A percentile compares a stretch with the other conserved stretches of the same genome.
Evolutionary conservation across 139 green algal species (phyloP).

Genomic region (Chlamydomonas incerta): DNA sequence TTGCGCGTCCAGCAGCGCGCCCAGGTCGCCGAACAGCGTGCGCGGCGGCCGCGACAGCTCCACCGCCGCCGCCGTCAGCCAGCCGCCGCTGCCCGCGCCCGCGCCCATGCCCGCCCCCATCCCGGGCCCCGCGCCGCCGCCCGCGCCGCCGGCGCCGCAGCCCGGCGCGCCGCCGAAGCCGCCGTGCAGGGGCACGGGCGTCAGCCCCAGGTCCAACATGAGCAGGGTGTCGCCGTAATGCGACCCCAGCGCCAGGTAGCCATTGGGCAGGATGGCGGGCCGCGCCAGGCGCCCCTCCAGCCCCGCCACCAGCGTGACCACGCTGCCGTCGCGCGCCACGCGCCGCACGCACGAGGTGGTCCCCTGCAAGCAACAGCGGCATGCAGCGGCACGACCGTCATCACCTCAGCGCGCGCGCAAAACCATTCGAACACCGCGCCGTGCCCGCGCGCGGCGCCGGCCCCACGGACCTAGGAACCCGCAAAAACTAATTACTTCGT

Average conservation of each 20-base stretch:
- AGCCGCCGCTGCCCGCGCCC: neutral
- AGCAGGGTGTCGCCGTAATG: neutral
- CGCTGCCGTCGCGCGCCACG: neutral
- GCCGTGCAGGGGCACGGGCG: too few relatives aligned
- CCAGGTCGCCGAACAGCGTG: constrained; percentile 1
- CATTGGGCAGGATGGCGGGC: neutral
- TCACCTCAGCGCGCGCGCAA: too few relatives aligned
- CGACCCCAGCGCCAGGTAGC: constrained; percentile 2
- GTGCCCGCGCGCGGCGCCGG: too few relatives aligned
- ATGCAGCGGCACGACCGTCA: too few relatives aligned
- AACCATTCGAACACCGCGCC: too few relatives aligned
- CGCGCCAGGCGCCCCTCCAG: neutral
- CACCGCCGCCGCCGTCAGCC: too few relatives aligned
- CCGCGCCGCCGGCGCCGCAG: too few relatives aligned
- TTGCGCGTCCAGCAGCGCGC: constrained; percentile 6
- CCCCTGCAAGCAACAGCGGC: neutral
- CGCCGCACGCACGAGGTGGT: neutral
- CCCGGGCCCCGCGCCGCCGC: too few relatives aligned
- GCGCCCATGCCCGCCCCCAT: neutral
- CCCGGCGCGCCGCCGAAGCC: neutral
- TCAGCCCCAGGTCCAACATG: constrained; percentile 1
- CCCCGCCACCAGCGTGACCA: neutral
- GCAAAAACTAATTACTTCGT: too few relatives aligned
- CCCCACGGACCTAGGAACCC: too few relatives aligned
- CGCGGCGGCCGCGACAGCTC: neutral